These are phyloP conservation scores for Mucor saturninus DNA, from an alignment of 371 early-diverging fungal species.

Conservation along the genomic window DNA sequence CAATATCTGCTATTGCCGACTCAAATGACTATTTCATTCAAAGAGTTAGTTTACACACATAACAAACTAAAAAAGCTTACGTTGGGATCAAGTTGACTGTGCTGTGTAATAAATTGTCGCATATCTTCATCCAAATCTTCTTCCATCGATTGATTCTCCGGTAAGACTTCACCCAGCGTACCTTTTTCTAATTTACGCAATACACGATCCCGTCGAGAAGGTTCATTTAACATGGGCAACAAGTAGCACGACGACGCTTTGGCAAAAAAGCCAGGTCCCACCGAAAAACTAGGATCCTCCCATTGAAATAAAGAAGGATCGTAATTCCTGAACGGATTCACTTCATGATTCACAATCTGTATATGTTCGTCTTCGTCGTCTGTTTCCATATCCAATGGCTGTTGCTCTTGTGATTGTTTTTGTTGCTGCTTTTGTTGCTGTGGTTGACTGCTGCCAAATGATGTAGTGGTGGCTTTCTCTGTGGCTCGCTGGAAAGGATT, in stretches of 20 bases:
- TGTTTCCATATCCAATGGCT: background rate
- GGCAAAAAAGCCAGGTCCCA: slow-evolving; percentile 27
- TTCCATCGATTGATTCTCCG: slow-evolving; percentile 21
- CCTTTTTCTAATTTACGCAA: slow-evolving; percentile 22
- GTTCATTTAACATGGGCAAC: slow-evolving; percentile 14
- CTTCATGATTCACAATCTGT: slow-evolving; percentile 17
- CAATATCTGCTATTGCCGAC: slow-evolving; percentile 5
- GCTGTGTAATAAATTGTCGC: slow-evolving; percentile 9
- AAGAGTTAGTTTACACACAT: background rate
- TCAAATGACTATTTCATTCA: slow-evolving; percentile 5
- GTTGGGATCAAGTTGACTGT: slow-evolving; percentile 6
- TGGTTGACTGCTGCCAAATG: too few species aligned
- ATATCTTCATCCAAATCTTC: slow-evolving; percentile 22
- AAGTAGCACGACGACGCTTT: slow-evolving; percentile 9
- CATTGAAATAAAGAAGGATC: slow-evolving; percentile 14
- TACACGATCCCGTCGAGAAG: slow-evolving; percentile 14
- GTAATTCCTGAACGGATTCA: slow-evolving; percentile 17
- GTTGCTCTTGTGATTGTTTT: background rate
- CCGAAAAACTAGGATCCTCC: slow-evolving; percentile 17
- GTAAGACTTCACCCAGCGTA: slow-evolving; percentile 18
- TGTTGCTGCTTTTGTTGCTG: too few species aligned
- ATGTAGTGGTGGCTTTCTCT: background rate
- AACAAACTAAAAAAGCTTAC: background rate
- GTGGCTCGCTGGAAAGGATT: slow-evolving; percentile 2
- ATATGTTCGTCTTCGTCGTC: slow-evolving; percentile 21